phyloP scores from a whole-genome alignment of 2,329 filamentous ascomycete genomes.

The Aspergillus melleus region DNA sequence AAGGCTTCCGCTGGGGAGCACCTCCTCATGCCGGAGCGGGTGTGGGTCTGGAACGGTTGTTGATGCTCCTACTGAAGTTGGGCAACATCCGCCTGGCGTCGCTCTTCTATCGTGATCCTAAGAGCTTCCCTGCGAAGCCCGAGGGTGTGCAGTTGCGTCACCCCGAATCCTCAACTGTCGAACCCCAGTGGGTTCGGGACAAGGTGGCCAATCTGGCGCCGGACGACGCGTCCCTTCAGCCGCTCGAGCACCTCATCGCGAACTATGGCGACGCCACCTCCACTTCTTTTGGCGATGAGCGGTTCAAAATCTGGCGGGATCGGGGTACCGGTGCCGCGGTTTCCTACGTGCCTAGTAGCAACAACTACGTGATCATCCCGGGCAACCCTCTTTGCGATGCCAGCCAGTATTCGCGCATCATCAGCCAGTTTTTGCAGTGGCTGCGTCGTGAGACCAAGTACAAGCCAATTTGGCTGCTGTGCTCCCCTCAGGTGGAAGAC shows the following conservation, averaged over 20 bases:
- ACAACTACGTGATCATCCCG: slow-evolving; percentile 76
- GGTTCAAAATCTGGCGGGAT: slow-evolving; percentile 86
- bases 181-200: slow-evolving; percentile 59
- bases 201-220: slow-evolving; percentile 42
- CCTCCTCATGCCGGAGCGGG: slow-evolving; percentile 89
- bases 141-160: slow-evolving; percentile 69
- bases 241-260: slow-evolving; percentile 83
- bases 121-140: slow-evolving; percentile 73
- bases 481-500: slow-evolving; percentile 75
- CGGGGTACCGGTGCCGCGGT: slow-evolving; percentile 75
- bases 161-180: slow-evolving; percentile 80
- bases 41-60: slow-evolving; percentile 83
- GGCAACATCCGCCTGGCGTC: slow-evolving; percentile 89
- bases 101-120: slow-evolving; percentile 84
- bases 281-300: slow-evolving; percentile 88
- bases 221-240: slow-evolving; percentile 60
- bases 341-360: slow-evolving; percentile 72
- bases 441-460: slow-evolving; percentile 69
- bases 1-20: slow-evolving; percentile 83
- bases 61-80: slow-evolving; percentile 81
- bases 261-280: slow-evolving; percentile 95
- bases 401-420: slow-evolving; percentile 72
- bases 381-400: slow-evolving; percentile 84
- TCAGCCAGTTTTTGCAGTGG: slow-evolving; percentile 72
- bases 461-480: slow-evolving; percentile 85